Percentiles rank a stretch among this genome's conserved stretches.
phyloP scores from a whole-genome alignment of 1,139 yeast genomes.

The Sugiyamaella xylanicola region DNA sequence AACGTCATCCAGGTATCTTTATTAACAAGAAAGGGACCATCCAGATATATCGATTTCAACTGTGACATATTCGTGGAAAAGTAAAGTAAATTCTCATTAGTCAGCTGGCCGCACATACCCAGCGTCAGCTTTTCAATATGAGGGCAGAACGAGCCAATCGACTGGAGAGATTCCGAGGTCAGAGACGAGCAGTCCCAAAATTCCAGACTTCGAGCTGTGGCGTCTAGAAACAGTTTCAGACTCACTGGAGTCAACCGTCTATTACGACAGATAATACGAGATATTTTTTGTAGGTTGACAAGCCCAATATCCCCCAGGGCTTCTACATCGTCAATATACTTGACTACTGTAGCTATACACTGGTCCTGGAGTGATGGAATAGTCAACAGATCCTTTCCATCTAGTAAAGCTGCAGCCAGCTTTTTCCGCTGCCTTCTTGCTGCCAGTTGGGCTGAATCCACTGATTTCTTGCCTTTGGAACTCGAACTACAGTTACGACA shows the following conservation, averaged over 20 bases:
- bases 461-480: conserved; percentile 31
- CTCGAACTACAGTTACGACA: conserved; percentile 66
- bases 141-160: conserved; percentile 81
- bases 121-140: conserved; percentile 64
- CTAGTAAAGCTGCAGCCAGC: conserved; percentile 80
- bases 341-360: conserved; percentile 70
- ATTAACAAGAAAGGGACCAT: conserved; percentile 87
- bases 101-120: conserved; percentile 91
- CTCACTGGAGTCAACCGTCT: conserved; percentile 75
- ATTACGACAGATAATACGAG: conserved; percentile 76
- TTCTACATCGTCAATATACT: conserved; percentile 75
- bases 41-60: conserved; percentile 58
- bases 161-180: conserved; percentile 62
- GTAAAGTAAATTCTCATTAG: conserved; percentile 70
- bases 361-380: conserved; percentile 78
- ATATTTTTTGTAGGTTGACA: conserved; percentile 62
- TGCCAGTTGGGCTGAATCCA: conserved; percentile 41
- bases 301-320: conserved; percentile 78
- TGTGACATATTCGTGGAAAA: conserved; percentile 59
- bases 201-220: conserved; percentile 58
- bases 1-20: conserved; percentile 74
- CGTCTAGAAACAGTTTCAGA: conserved; percentile 67
- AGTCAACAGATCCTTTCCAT: conserved; percentile 57
- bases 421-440: conserved; percentile 75
- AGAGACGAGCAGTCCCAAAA: conserved; percentile 94